phyloP scores from a whole-genome alignment of 192 early-diverging fungal genomes.

The Cladochytrium replicatum region DNA sequence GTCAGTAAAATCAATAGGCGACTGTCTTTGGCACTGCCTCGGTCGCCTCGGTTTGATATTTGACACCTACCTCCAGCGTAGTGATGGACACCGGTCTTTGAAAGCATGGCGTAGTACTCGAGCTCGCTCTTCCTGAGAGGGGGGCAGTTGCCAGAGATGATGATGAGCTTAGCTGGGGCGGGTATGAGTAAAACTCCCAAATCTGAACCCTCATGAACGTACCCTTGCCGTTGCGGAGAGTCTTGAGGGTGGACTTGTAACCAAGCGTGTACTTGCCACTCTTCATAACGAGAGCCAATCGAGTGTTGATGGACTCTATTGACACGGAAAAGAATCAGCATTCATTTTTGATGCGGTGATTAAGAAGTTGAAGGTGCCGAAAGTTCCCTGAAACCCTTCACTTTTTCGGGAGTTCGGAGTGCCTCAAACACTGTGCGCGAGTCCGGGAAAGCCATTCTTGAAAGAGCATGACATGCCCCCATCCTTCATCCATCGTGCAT shows the following conservation, averaged over 20 bases:
- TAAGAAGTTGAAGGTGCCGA: too few relatives aligned
- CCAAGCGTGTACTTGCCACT: conserved; percentile 96
- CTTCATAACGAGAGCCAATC: conserved; percentile 98
- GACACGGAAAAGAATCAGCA: conserved; percentile 21
- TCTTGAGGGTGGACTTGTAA: conserved; percentile 99
- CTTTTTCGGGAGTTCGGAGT: too few relatives aligned
- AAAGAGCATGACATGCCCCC: too few relatives aligned
- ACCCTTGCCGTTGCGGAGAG: conserved; percentile 91
- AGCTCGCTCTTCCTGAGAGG: conserved; percentile 99
- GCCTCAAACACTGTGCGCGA: too few relatives aligned
- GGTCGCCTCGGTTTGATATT: conserved; percentile 9
- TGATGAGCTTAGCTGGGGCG: conserved; percentile 84
- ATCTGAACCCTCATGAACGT: conserved; percentile 35
- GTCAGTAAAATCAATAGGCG: conserved; percentile 5
- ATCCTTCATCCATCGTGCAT: too few relatives aligned
- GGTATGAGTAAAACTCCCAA: conserved; percentile 6
- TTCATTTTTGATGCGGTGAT: too few relatives aligned
- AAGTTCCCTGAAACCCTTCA: too few relatives aligned
- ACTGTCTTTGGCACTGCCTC: conserved; percentile 6
- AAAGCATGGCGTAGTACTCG: conserved; percentile 99
- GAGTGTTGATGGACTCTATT: conserved; percentile 94
- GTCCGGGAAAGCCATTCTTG: too few relatives aligned
- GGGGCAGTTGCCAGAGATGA: conserved; percentile 98
- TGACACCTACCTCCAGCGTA: conserved; percentile 80
- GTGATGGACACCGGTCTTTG: conserved; percentile 99